Evolutionary conservation across 73 alveolate genomes (phyloP).

Genomic region (Paramecium primaurelia): DNA sequence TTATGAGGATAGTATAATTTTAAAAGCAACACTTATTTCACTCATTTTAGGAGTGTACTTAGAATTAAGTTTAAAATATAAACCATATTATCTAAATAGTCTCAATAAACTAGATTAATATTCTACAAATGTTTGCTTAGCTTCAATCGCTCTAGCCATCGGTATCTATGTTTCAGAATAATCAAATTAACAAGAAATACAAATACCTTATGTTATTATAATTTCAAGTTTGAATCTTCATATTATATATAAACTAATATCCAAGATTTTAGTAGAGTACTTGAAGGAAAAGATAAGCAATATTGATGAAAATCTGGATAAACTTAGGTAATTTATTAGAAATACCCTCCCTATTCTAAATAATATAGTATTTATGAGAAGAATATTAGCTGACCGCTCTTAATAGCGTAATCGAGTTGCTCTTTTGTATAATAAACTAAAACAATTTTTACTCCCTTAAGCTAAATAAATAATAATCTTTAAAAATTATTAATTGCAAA

Average conservation of each 20-base stretch:
- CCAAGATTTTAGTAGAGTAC: neutral
- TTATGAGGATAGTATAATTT: conserved; percentile 6
- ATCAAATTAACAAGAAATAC: neutral
- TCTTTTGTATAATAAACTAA: neutral
- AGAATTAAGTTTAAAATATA: neutral
- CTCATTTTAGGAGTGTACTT: neutral
- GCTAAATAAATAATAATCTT: neutral
- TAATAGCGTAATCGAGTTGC: neutral
- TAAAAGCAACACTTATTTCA: neutral
- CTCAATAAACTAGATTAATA: neutral
- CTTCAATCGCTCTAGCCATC: neutral
- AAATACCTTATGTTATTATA: neutral
- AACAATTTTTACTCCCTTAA: neutral
- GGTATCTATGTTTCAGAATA: neutral
- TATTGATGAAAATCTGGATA: neutral
- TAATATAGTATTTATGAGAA: neutral
- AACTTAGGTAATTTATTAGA: neutral
- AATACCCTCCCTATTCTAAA: neutral
- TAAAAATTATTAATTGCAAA: neutral
- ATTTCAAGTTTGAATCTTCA: neutral
- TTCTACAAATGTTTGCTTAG: neutral
- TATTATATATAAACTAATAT: neutral
- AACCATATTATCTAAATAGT: neutral
- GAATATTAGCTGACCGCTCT: neutral
- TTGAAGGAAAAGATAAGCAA: neutral